Evolutionary conservation across 73 alveolate species (phyloP), one percentile per base, ranked within the genome.

Genomic region (Breviolum minutum): DNA sequence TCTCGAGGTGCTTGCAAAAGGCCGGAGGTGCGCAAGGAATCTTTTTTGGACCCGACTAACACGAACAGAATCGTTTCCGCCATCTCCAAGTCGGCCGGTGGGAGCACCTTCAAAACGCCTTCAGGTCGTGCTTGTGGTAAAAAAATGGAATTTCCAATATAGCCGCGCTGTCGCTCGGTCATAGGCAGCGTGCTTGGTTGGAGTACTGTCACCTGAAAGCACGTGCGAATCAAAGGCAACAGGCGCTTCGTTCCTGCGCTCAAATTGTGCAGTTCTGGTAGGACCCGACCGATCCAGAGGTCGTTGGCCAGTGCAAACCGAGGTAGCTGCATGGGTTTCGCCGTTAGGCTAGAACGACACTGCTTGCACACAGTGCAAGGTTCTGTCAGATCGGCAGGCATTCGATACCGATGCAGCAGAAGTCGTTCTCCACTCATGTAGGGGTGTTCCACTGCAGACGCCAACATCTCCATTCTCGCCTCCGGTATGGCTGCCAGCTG

Each of bases 381-480:
- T 9, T 73, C 83, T 12, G 54, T 73, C 14, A 24, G 48, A 73
- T 14, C 83, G 8, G 69, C 91, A 8, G 91, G 91, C 91, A 82
- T 82, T 26, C 91, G 91, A 2, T 30, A 63, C 1, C 87, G 87
- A 79, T 79, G 87, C 13, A 79, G 63, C 17, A 79, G 16, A 26
- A 79, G 87, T 12, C 8, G 71, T 70, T 82, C 73, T 8, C 71
- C 91, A 30, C 54, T 32, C 91, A 82, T 48, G 71, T 48, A 82
- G 10, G 91, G 91, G 32, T 24, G 91, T 73, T 82, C 73, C 66
- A 82, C 91, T 7, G 91, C 69, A 30, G 91, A 82, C 0, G 91
- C 91, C 71, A 8, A 19, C 30, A 40, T 54, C 62, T 82, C 91
- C 5, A 70, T 29, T 8, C 29, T 32, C 22, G 91, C 73, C 63